A percentile compares a stretch with the other conserved stretches of the same genome.
Evolutionary conservation across 78 protist species (phyloP).

Genomic region (Speleostelium caveatum): DNA sequence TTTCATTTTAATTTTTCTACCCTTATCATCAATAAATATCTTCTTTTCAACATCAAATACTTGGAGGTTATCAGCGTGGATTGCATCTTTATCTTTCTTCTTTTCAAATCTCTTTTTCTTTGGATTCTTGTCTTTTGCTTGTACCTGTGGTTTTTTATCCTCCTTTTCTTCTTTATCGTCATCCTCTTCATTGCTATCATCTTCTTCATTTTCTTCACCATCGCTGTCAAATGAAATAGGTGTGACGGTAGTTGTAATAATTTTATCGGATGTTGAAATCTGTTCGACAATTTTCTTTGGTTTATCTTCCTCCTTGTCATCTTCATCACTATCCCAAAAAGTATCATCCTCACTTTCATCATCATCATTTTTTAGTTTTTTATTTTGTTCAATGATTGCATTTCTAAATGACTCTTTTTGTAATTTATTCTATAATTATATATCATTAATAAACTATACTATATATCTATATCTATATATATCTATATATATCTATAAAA

Average conservation of each 20-base stretch:
- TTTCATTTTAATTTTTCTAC: slow-evolving; percentile 59
- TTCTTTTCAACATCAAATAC: slow-evolving; percentile 31
- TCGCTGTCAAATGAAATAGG: slow-evolving; percentile 10
- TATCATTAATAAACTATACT: too few species aligned
- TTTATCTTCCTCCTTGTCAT: not conserved
- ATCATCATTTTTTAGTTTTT: slow-evolving; percentile 23
- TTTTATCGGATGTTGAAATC: slow-evolving; percentile 10
- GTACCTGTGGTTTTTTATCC: not conserved
- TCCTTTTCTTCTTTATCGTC: not conserved
- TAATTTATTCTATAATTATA: slow-evolving; percentile 5
- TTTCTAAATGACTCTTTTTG: slow-evolving; percentile 61
- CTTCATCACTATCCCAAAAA: slow-evolving; percentile 2
- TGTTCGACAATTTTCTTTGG: not conserved
- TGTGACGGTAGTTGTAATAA: slow-evolving; percentile 13
- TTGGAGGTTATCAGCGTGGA: slow-evolving; percentile 1
- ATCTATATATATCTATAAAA: too few species aligned
- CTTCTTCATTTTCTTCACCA: slow-evolving; percentile 46
- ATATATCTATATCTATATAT: too few species aligned
- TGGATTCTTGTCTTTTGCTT: not conserved
- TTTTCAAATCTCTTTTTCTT: not conserved
- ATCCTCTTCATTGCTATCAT: not conserved
- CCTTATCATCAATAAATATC: slow-evolving; percentile 48
- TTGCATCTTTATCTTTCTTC: not conserved
- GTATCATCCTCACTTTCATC: slow-evolving; percentile 38
- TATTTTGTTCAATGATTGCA: slow-evolving; percentile 31